phyloP scores from a whole-genome alignment of 2,329 filamentous ascomycete genomes.

The Fusarium clavum region DNA sequence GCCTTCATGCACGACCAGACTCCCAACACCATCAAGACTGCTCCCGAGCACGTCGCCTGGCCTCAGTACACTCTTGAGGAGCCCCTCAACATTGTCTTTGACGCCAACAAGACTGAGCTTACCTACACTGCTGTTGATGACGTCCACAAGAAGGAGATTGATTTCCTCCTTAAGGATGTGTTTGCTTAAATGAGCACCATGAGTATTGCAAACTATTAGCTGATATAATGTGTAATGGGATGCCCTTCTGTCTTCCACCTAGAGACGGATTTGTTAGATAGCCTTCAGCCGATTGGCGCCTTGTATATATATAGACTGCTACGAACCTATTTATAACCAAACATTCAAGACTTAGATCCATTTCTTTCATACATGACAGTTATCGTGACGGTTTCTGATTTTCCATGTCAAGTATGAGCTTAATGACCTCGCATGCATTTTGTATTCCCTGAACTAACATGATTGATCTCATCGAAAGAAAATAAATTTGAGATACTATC shows the following conservation, averaged over 20 bases:
- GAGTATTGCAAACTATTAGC: not conserved
- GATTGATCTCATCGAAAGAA: not conserved
- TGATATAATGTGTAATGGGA: constrained; percentile 12
- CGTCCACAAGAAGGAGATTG: constrained; percentile 57
- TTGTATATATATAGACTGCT: constrained; percentile 1
- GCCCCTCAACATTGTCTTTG: constrained; percentile 62
- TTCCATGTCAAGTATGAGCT: not conserved
- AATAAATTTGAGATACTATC: too few relatives aligned
- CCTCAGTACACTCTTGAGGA: constrained; percentile 55
- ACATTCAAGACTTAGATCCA: not conserved
- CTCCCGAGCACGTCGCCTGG: constrained; percentile 49
- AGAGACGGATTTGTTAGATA: not conserved
- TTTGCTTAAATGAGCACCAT: constrained; percentile 7
- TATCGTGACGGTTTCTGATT: not conserved
- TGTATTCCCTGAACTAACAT: not conserved
- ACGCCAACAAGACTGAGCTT: constrained; percentile 57
- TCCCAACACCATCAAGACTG: constrained; percentile 11
- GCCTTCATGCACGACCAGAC: constrained; percentile 52
- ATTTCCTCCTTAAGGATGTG: constrained; percentile 49
- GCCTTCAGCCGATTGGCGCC: not conserved
- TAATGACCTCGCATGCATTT: not conserved
- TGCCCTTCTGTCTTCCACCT: not conserved
- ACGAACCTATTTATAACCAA: not conserved
- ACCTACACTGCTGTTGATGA: constrained; percentile 58
- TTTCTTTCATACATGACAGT: not conserved